Evolutionary conservation across 345 rosid species (phyloP).

Genomic region (Gossypium longicalyx): DNA sequence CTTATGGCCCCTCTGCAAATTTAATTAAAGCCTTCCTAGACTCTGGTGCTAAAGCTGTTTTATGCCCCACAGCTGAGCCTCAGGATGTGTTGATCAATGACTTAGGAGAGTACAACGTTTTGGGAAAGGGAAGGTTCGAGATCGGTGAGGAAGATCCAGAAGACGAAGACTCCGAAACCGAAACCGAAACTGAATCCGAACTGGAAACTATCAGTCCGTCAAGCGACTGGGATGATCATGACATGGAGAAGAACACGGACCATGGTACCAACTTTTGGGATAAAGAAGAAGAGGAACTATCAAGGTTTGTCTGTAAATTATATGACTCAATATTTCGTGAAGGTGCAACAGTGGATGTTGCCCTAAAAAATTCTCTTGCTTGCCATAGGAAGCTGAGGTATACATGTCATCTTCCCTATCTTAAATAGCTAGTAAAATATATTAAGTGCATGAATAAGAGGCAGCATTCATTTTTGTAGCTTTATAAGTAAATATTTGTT

Average conservation of each 20-base stretch:
- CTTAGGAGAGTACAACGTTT: constrained; percentile 35
- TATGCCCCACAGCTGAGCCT: constrained; percentile 71
- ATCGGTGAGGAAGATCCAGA: constrained; percentile 34
- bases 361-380: constrained; percentile 68
- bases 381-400: constrained; percentile 64
- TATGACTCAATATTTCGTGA: constrained; percentile 68
- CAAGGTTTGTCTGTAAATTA: constrained; percentile 62
- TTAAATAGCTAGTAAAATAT: constrained; percentile 24
- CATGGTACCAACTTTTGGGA: constrained; percentile 53
- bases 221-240: constrained; percentile 98
- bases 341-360: constrained; percentile 63
- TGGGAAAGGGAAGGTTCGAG: constrained; percentile 80
- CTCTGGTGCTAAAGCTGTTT: constrained; percentile 87
- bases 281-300: constrained; percentile 67
- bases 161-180: not conserved
- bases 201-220: constrained; percentile 50
- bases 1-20: constrained; percentile 63
- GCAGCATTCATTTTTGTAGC: not conserved
- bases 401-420: constrained; percentile 71
- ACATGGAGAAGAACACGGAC: constrained; percentile 46
- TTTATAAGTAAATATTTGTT: not conserved
- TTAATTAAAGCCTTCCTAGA: constrained; percentile 63
- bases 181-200: constrained; percentile 16
- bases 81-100: constrained; percentile 52
- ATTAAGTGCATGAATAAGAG: not conserved